Base-by-base conservation (phyloP, 495 filamentous ascomycete genomes). In the Aspergillus saccharolyticus region DNA sequence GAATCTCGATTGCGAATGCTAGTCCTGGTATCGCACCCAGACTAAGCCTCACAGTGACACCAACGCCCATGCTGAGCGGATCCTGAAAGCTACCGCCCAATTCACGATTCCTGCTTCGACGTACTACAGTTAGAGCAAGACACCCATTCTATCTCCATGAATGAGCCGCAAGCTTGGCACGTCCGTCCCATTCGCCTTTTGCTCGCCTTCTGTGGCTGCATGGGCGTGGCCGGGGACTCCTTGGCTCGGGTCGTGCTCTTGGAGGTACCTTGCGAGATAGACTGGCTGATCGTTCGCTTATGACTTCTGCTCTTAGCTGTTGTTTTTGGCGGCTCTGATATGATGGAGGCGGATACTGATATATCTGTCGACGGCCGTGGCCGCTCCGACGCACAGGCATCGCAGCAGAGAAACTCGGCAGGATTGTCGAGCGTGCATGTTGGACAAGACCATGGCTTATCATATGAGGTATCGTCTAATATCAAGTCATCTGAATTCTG, bases 381-480 rank as follows among this genome's bases (percentile, higher is more conserved):
- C 44, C 88, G 79, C 65, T 89, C 85, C 1, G 76, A 72, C 6
- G 79, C 84, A 65, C 92, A 97, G 2, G 84, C 90, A 63, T 92
- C 91, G 67, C 92, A 97, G 61, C 78, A 80, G 10, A 89, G 76
- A 60, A 78, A 90, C 20, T 71, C 80, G 24, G 78, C 59, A 3
- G 88, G 85, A 63, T 97, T 97, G 50, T 85, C 81, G n/a, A 94
- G 79, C 0, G 93, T 97, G 65, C 93, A 96, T 30, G 83, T 77
- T 19, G 76, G 75, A 60, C 93, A 97, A 12, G 79, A 77, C 93
- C 93, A 97, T 39, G 78, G 74, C 44, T 57, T 24, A 6, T 74
- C 65, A 42, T 74, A 72, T 4, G 61, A 59, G 18, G 54, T 66
- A 42, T 67, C 71, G 39, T 74, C 68, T n/a, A 58, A 52, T 4